phyloP scores from a whole-genome alignment of 495 filamentous ascomycete species.

The Penicillium maclennaniae region DNA sequence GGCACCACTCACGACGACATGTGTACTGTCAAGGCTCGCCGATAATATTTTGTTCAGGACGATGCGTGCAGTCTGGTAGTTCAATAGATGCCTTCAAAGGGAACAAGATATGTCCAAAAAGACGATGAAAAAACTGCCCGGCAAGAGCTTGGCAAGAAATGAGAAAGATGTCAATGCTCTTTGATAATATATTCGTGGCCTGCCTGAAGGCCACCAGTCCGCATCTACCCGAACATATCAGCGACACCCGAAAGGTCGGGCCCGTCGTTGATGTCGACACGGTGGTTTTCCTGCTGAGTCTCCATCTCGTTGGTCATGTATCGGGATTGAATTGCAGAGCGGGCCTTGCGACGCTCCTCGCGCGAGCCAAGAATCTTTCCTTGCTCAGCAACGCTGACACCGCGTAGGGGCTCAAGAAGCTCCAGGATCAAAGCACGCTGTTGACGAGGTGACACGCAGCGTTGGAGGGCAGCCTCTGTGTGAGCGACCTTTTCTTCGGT shows the following conservation, averaged over 20 bases:
- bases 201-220: neutral
- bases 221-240: slow-evolving; percentile 59
- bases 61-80: neutral
- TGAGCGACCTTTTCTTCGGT: slow-evolving; percentile 39
- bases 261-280: slow-evolving; percentile 52
- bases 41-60: neutral
- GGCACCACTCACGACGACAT: neutral
- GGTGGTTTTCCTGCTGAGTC: slow-evolving; percentile 37
- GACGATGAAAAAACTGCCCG: too few species aligned
- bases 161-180: too few species aligned
- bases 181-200: too few species aligned
- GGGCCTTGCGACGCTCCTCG: slow-evolving; percentile 49
- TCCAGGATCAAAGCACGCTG: slow-evolving; percentile 84
- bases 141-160: too few species aligned
- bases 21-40: neutral
- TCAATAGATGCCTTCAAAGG: neutral
- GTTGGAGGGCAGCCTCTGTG: slow-evolving; percentile 51
- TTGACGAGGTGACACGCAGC: slow-evolving; percentile 63
- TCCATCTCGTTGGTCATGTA: slow-evolving; percentile 53
- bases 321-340: slow-evolving; percentile 51
- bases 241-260: slow-evolving; percentile 62
- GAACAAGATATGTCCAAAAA: too few species aligned
- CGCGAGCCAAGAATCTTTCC: slow-evolving; percentile 65
- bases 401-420: slow-evolving; percentile 77
- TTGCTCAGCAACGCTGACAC: slow-evolving; percentile 87